phyloP scores from a whole-genome alignment of 768 basidiomycete genomes.

The Suillus lakei region DNA sequence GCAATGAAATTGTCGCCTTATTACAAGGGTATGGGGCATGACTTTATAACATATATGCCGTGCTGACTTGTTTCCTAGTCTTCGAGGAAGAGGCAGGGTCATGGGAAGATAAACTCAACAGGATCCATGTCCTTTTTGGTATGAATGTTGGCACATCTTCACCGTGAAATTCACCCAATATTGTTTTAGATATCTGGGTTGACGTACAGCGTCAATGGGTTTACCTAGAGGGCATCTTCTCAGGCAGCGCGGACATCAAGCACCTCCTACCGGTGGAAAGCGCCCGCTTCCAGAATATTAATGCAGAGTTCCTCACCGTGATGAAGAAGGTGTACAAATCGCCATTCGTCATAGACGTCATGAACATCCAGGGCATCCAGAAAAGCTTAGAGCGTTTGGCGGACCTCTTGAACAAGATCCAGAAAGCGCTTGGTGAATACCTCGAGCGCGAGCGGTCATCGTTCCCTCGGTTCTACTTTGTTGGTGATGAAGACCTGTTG shows the following conservation, averaged over 20 bases:
- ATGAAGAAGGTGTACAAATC: conserved; percentile 99
- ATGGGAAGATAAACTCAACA: conserved; percentile 97
- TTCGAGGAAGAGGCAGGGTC: conserved; percentile 92
- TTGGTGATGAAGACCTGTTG: conserved; percentile 97
- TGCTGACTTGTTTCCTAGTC: conserved; percentile 47
- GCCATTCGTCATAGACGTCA: conserved; percentile 94
- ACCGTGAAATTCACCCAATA: conserved; percentile 3
- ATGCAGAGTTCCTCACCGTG: conserved; percentile 94
- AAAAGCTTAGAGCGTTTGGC: conserved; percentile 97
- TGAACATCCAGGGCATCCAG: conserved; percentile 95
- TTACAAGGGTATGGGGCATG: conserved; percentile 75
- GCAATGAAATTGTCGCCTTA: conserved; percentile 99
- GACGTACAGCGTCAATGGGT: conserved; percentile 99
- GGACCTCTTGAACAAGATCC: conserved; percentile 96
- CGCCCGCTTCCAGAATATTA: conserved; percentile 98
- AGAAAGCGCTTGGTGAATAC: conserved; percentile 99
- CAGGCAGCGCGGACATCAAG: conserved; percentile 99
- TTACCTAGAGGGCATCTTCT: conserved; percentile 98
- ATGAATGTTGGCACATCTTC: conserved; percentile 20
- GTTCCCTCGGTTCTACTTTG: conserved; percentile 99
- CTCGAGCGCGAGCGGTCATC: conserved; percentile 96
- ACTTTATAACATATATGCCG: not conserved
- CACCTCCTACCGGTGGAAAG: conserved; percentile 97
- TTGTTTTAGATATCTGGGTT: conserved; percentile 88
- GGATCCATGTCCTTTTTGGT: conserved; percentile 97